A percentile compares a stretch with the other conserved stretches of the same genome.
Conservation (phyloP, 768 basidiomycete species). For the Coprinellus aureogranulatus region DNA sequence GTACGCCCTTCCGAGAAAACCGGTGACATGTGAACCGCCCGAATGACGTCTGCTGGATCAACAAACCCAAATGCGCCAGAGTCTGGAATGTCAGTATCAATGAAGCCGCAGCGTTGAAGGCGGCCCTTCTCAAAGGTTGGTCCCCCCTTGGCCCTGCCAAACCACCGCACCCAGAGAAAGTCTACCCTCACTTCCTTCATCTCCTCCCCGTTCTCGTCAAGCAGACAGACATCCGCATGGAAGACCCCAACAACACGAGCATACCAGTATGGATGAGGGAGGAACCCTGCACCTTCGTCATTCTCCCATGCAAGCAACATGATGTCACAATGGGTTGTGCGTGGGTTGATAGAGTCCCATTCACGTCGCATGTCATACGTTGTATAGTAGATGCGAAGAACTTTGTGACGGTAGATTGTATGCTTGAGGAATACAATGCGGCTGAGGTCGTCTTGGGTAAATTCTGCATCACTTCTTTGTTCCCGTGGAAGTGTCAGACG, state of each 20-base stretch:
- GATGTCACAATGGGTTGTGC: conserved; percentile 27
- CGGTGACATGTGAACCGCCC: conserved; percentile 38
- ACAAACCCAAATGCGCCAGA: conserved; percentile 39
- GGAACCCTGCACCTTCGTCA: conserved; percentile 1
- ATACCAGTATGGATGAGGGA: conserved; percentile 24
- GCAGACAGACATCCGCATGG: conserved; percentile 12
- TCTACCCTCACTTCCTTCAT: conserved; percentile 25
- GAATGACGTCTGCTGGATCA: conserved; percentile 36
- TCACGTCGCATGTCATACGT: conserved; percentile 34
- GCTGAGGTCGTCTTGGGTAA: conserved; percentile 17
- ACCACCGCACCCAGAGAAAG: conserved; percentile 37
- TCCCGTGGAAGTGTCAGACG: conserved; percentile 14
- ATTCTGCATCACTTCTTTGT: conserved; percentile 18
- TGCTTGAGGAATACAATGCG: conserved; percentile 18
- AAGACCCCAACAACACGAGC: conserved; percentile 19
- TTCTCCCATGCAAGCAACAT: conserved; percentile 27
- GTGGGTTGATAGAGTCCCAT: conserved; percentile 42
- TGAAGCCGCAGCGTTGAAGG: conserved; percentile 29
- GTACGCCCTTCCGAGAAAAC: conserved; percentile 21
- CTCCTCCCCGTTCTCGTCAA: too few species aligned
- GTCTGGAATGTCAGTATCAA: conserved; percentile 24
- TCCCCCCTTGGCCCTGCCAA: conserved; percentile 21
- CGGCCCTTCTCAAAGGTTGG: background rate
- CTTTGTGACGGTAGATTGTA: conserved; percentile 13
- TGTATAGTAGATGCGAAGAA: conserved; percentile 24